phyloP scores from a whole-genome alignment of 768 basidiomycete species.

The Tylopilus subfusipes region DNA sequence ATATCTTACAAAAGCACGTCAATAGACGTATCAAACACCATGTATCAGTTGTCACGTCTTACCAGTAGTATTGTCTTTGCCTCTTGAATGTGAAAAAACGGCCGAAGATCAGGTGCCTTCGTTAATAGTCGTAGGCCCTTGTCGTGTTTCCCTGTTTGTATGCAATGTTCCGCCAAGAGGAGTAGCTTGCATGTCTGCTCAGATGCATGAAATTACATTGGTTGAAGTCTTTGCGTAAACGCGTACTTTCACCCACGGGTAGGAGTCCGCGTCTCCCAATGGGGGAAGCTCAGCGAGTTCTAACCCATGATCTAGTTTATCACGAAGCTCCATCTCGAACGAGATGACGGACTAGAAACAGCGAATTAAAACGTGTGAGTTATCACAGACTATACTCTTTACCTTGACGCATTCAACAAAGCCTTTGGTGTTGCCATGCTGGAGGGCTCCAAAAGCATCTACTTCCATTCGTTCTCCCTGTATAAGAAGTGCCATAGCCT shows the following conservation, averaged over 20 bases:
- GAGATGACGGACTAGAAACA: neutral
- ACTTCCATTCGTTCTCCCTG: neutral
- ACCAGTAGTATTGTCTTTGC: conserved; percentile 1
- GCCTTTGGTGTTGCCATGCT: neutral
- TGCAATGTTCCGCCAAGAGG: neutral
- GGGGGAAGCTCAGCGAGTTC: neutral
- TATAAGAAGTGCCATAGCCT: neutral
- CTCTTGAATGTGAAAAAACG: conserved; percentile 1
- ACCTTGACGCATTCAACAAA: conserved; percentile 12
- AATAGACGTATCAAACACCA: neutral
- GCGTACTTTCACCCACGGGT: neutral
- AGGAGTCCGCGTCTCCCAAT: neutral
- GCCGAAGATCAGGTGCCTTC: neutral
- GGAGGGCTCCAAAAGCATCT: neutral
- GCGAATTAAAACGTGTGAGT: neutral
- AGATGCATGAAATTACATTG: neutral
- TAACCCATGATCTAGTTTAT: neutral
- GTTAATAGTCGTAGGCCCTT: neutral
- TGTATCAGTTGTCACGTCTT: neutral
- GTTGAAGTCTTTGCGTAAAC: neutral
- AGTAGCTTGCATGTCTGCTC: neutral
- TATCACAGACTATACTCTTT: neutral
- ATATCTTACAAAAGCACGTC: conserved; percentile 7
- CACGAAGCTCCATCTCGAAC: conserved; percentile 2
- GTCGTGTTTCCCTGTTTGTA: neutral